Base-by-base conservation (phyloP, 2,329 filamentous ascomycete species). In the Leptodontidium sp. region DNA sequence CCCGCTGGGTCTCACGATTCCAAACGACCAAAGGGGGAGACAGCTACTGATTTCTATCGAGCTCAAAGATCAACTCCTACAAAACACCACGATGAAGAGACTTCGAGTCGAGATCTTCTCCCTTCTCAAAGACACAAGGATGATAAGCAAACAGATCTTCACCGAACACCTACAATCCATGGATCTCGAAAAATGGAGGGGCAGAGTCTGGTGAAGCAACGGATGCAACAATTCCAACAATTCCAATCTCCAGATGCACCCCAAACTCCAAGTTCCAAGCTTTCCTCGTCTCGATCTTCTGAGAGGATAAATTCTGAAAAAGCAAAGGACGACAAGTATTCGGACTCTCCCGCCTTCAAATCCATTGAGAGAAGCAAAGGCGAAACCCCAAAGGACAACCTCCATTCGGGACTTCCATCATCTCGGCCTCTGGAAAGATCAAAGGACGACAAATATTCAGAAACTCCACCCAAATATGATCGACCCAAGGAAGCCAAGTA, bases 401-500 rank as follows among this genome's bases (percentile, higher is more conserved):
- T 26, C 32, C 61, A 38, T 4, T 15, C 40, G 1, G 52, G 32
- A 17, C 9, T 35, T 17, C 26, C 63, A 21, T 24, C 24, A 9
- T 49, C 40, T 58, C 52, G 24, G n/a, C 49, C 63, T 57, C 12
- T 43, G 2, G 63, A 58, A 26, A 32, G 24, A 11, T 35, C 24
- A 21, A 59, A 45, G 57, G 57, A 67, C 12, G 26, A 53, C 26
- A 55, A 43, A 38, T 15, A 50, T 38, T 49, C 53, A 9, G 26
- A 64, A 24, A 47, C 47, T 55, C 32, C 55, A 57, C 21, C 66
- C 21, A 63, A 50, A 59, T 32, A 67, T 35, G 40, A 73, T 53
- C 38, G 40, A 38, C 66, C 72, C 8, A 77, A 73, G 47, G 70
- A 75, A 70, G 72, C 71, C 24, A 75, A 69, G 67, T 77, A 77